Percentiles rank a stretch among this genome's conserved stretches.
Conservation (phyloP, 805 yeast species). For the Kurtzmaniella cleridarum region DNA sequence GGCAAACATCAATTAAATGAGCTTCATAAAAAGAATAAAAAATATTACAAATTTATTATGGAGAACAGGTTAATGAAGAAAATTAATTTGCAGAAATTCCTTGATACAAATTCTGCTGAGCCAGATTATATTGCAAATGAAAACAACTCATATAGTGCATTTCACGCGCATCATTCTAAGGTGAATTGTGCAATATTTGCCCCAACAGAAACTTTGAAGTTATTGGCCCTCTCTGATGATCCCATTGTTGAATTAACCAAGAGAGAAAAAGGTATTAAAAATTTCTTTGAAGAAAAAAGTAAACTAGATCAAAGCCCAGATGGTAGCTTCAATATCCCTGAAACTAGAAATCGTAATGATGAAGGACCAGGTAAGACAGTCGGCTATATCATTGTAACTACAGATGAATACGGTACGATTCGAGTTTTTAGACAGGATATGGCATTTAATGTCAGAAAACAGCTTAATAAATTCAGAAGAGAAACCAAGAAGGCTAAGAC, state of each 20-base stretch:
- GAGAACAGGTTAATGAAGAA: constrained; percentile 25
- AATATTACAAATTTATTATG: constrained; percentile 21
- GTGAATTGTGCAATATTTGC: constrained; percentile 79
- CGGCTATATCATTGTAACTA: constrained; percentile 61
- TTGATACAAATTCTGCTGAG: constrained; percentile 17
- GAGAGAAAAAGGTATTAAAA: constrained; percentile 14
- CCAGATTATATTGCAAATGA: constrained; percentile 36
- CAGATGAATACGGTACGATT: constrained; percentile 69
- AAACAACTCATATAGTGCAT: constrained; percentile 58
- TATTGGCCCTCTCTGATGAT: constrained; percentile 71
- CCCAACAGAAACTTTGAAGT: constrained; percentile 59
- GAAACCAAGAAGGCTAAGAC: not conserved
- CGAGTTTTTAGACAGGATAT: constrained; percentile 79
- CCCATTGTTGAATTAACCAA: constrained; percentile 60
- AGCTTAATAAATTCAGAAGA: constrained; percentile 12
- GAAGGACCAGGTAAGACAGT: constrained; percentile 3
- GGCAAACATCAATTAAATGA: constrained; percentile 30
- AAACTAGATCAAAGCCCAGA: not conserved
- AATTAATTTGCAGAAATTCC: constrained; percentile 15
- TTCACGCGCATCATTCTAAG: constrained; percentile 70
- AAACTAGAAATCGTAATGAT: constrained; percentile 7
- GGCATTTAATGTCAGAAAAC: constrained; percentile 39
- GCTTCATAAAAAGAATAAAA: constrained; percentile 22
- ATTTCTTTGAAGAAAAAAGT: not conserved
- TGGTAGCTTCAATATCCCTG: constrained; percentile 1